Base-by-base conservation (phyloP, 768 basidiomycete genomes). In the Mycena capillaripes region DNA sequence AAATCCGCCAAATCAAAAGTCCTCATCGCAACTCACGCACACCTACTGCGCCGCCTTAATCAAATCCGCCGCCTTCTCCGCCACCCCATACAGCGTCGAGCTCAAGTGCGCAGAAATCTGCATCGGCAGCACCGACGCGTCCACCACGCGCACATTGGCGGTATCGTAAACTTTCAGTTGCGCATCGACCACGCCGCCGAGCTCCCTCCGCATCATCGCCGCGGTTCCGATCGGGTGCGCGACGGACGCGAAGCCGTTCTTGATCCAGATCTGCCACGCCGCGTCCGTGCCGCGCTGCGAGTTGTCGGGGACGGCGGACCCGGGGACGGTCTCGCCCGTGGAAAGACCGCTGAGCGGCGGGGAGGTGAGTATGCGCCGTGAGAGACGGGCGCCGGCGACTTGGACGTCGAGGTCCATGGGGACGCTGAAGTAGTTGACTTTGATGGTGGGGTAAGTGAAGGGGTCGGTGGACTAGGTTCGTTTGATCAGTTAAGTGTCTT, bases 31-130 rank as follows among this genome's bases (percentile, higher is more conserved):
- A 38, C 23, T 3, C n/a, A 55, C 0, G 4, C 3, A n/a, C 36
- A 29, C 29, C 58, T 71, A 78, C 21, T 81, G 78, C 29, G 81
- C 72, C 8, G 85, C 85, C 73, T 86, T 87, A 77, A 88, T 88
- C 44, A 89, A 73, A 69, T 87, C 85, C 4, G 87, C 88, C 21
- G 87, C 88, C 76, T 88, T 88, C 80, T 89, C 89, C 9, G 88
- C 88, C n/a, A 90, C 81, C 25, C 86, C 88, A 74, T 88, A 90
- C 40, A 89, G 76, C 66, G 88, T 87, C 16, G 85, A 82, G 36
- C 82, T 82, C 64, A 88, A 67, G 71, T 88, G 86, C 4, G 86
- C 86, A 69, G 85, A 85, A 52, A 89, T 75, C 64, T 88, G 86
- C 44, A 87, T 67, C 9, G 89, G 88, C 71, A 88, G 77, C 9